Evolutionary conservation across 148 eudicot genomes (phyloP).

Genomic region (Fagopyrum homotropicum): DNA sequence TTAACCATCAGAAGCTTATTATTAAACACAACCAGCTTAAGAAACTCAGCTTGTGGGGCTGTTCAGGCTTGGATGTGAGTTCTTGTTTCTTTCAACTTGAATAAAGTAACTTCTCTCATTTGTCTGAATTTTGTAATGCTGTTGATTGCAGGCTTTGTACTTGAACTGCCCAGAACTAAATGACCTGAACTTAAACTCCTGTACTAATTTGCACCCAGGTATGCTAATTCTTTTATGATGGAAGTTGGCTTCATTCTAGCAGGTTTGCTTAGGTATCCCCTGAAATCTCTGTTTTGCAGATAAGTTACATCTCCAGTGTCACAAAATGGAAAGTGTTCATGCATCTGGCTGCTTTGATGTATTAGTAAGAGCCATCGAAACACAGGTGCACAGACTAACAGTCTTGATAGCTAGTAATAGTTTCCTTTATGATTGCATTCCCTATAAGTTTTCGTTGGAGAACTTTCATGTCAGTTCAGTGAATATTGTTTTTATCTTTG

Average conservation of each 20-base stretch:
- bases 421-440: neutral
- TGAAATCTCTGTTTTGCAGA: conserved; percentile 33
- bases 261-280: neutral
- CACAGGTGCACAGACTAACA: conserved; percentile 41
- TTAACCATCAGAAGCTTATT: conserved; percentile 70
- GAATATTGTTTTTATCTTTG: neutral
- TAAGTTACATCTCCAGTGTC: conserved; percentile 69
- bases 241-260: neutral
- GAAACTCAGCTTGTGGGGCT: conserved; percentile 97
- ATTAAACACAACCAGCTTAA: conserved; percentile 74
- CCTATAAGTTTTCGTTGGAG: too few species aligned
- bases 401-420: neutral
- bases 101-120: neutral
- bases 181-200: conserved; percentile 77
- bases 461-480: neutral
- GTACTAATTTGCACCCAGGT: conserved; percentile 85
- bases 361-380: conserved; percentile 45
- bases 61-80: conserved; percentile 96
- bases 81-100: neutral
- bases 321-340: conserved; percentile 64
- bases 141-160: conserved; percentile 63
- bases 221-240: conserved; percentile 8
- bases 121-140: neutral
- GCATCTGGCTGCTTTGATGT: conserved; percentile 56
- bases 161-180: conserved; percentile 75